phyloP scores from a whole-genome alignment of 352 stramenopile species.

The Aphanomyces euteiches region DNA sequence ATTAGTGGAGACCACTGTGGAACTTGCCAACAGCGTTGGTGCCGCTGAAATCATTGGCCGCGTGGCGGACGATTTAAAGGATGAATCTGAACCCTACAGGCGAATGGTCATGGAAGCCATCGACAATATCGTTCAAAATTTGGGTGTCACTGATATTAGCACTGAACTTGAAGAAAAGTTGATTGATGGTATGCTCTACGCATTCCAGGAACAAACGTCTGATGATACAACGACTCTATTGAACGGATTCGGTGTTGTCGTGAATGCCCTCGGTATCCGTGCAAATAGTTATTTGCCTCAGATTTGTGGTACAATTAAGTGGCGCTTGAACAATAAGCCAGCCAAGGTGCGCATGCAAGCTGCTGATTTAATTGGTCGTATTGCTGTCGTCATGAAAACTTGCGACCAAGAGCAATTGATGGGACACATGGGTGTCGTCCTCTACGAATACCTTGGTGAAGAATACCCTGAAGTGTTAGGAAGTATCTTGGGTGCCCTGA shows the following conservation, averaged over 20 bases:
- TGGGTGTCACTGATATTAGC: slow-evolving; percentile 96
- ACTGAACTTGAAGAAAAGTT: slow-evolving; percentile 97
- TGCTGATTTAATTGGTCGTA: slow-evolving; percentile 97
- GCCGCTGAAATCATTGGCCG: slow-evolving; percentile 96
- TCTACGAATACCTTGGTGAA: slow-evolving; percentile 99
- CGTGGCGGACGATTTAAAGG: slow-evolving; percentile 99
- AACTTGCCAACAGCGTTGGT: slow-evolving; percentile 99
- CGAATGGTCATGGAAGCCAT: slow-evolving; percentile 99
- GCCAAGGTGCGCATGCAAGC: slow-evolving; percentile 99
- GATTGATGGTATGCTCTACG: slow-evolving; percentile 99
- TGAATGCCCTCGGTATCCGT: slow-evolving; percentile 96
- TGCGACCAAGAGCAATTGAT: slow-evolving; percentile 98
- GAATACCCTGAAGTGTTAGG: slow-evolving; percentile 99
- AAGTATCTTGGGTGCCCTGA: slow-evolving; percentile 97
- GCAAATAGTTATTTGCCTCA: slow-evolving; percentile 98
- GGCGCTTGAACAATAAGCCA: slow-evolving; percentile 98
- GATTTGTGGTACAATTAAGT: slow-evolving; percentile 99
- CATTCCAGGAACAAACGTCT: slow-evolving; percentile 97
- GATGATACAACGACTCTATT: slow-evolving; percentile 95
- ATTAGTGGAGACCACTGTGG: slow-evolving; percentile 98
- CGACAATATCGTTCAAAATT: slow-evolving; percentile 97
- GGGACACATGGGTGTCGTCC: slow-evolving; percentile 97
- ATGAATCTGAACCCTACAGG: slow-evolving; percentile 98
- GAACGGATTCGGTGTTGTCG: slow-evolving; percentile 97
- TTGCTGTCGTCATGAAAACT: slow-evolving; percentile 98